phyloP scores from a whole-genome alignment of 2,329 filamentous ascomycete genomes.

The Rugonectria rugulosa region DNA sequence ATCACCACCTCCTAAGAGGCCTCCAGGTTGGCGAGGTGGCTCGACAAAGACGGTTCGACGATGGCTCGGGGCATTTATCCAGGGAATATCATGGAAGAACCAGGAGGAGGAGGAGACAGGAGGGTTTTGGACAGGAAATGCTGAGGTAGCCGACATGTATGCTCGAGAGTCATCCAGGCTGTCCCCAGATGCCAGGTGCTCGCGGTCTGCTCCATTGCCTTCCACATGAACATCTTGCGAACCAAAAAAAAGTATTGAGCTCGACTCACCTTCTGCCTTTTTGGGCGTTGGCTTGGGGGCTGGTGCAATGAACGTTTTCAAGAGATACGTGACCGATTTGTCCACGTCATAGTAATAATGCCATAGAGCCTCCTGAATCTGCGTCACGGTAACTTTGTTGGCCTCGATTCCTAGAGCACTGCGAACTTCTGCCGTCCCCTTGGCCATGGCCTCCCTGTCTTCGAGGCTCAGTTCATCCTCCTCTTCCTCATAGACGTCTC shows the following conservation, averaged over 20 bases:
- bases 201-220: slow-evolving; percentile 44
- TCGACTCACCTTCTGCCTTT: slow-evolving; percentile 53
- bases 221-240: slow-evolving; percentile 35
- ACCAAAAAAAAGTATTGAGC: slow-evolving; percentile 43
- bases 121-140: slow-evolving; percentile 30
- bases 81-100: slow-evolving; percentile 87
- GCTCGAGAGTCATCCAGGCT: slow-evolving; percentile 8
- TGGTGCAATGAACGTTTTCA: slow-evolving; percentile 65
- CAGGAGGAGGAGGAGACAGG: slow-evolving; percentile 48
- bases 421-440: slow-evolving; percentile 72
- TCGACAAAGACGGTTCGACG: slow-evolving; percentile 72
- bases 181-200: slow-evolving; percentile 25
- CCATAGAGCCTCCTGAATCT: slow-evolving; percentile 92
- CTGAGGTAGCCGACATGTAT: slow-evolving; percentile 7
- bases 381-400: slow-evolving; percentile 62
- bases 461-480: slow-evolving; percentile 57
- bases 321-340: slow-evolving; percentile 83
- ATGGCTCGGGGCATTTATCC: slow-evolving; percentile 75
- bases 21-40: slow-evolving; percentile 62
- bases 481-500: slow-evolving; percentile 54
- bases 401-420: slow-evolving; percentile 68
- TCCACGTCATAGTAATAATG: slow-evolving; percentile 95
- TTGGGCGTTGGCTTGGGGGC: slow-evolving; percentile 53
- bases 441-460: slow-evolving; percentile 61
- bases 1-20: slow-evolving; percentile 80